Conservation (phyloP, 1,284 basidiomycete genomes). For the Filobasidium uniguttulatum region DNA sequence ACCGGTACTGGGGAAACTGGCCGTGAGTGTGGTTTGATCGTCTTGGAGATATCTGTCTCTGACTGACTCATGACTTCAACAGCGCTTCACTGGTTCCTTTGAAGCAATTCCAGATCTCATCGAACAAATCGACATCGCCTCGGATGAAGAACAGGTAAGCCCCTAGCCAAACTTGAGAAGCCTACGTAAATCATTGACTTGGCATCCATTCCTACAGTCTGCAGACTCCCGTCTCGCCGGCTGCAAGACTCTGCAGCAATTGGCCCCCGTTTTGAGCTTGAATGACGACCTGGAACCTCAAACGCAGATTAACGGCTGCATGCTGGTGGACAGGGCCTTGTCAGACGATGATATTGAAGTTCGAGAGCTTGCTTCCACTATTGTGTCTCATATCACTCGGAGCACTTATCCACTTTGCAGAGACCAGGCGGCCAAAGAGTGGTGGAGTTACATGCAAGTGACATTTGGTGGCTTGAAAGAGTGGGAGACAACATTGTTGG, state of each 20-base stretch:
- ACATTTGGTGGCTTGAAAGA: neutral
- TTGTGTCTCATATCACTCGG: neutral
- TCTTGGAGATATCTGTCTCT: too few relatives aligned
- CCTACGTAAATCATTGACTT: too few relatives aligned
- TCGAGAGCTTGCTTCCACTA: neutral
- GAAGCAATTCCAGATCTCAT: too few relatives aligned
- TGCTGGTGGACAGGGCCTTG: neutral
- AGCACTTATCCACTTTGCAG: slow-evolving; percentile 16
- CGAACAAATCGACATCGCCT: neutral
- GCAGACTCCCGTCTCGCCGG: neutral
- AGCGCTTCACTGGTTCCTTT: too few relatives aligned
- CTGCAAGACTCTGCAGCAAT: neutral
- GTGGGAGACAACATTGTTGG: slow-evolving; percentile 22
- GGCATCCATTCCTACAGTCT: neutral
- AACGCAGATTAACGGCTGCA: too few relatives aligned
- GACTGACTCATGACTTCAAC: too few relatives aligned
- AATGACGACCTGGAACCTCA: too few relatives aligned
- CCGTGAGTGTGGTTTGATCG: neutral
- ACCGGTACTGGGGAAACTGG: neutral
- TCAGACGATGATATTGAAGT: neutral
- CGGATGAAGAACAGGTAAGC: neutral
- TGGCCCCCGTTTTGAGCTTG: too few relatives aligned
- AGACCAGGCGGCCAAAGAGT: slow-evolving; percentile 19
- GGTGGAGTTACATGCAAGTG: slow-evolving; percentile 22
- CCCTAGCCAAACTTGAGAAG: too few relatives aligned